Evolutionary conservation across 2,329 filamentous ascomycete genomes (phyloP).

Genomic region (Sclerotinia glacialis): DNA sequence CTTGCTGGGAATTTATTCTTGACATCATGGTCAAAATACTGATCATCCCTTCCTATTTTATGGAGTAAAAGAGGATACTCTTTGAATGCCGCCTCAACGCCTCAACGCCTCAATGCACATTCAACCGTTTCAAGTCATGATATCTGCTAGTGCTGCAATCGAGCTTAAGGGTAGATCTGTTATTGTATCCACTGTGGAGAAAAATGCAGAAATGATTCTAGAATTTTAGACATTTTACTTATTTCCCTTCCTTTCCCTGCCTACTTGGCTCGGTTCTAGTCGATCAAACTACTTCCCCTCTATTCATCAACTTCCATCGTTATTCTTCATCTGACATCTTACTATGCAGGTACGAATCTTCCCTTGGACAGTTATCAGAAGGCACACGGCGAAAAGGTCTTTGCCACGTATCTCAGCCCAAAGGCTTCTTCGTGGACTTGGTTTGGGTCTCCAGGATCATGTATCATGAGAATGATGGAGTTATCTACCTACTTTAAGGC

Average conservation of each 20-base stretch:
- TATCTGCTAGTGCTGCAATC: neutral
- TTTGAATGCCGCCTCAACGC: slow-evolving; percentile 1
- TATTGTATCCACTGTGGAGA: slow-evolving; percentile 15
- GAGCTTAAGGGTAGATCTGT: neutral
- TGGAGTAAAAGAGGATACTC: slow-evolving; percentile 9
- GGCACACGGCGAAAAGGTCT: neutral
- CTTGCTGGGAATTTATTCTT: neutral
- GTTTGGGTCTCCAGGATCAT: slow-evolving; percentile 13
- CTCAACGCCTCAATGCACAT: slow-evolving; percentile 8
- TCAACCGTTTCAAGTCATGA: neutral
- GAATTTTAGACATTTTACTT: slow-evolving; percentile 10
- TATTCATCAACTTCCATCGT: neutral
- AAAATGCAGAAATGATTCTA: slow-evolving; percentile 5
- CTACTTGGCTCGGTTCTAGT: neutral
- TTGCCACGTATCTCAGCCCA: neutral
- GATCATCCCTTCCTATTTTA: neutral
- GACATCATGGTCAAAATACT: slow-evolving; percentile 1
- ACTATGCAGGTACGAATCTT: neutral
- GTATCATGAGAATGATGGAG: neutral
- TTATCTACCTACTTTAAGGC: neutral
- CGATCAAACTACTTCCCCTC: neutral
- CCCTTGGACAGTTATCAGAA: neutral
- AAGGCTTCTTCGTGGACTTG: neutral
- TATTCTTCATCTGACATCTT: neutral
- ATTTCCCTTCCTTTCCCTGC: neutral